Conservation (phyloP, 2,329 filamentous ascomycete species). For the Fusarium albosuccineum region DNA sequence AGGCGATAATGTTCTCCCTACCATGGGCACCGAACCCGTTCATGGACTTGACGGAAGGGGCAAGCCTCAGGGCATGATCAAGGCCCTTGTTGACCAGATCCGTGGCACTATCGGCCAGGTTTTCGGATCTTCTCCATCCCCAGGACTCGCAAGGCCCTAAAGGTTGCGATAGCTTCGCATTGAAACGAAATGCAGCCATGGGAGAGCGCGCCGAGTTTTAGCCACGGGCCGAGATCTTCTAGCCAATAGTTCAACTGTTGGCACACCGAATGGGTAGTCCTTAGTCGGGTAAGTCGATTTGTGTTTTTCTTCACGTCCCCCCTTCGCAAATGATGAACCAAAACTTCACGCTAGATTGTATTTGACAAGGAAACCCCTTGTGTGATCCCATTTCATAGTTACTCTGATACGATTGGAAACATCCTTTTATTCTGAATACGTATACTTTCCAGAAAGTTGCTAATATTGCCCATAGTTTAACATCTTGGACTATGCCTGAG, state of each 20-base stretch:
- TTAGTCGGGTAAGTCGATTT: constrained; percentile 25
- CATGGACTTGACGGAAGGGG: constrained; percentile 61
- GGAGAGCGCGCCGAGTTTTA: background rate
- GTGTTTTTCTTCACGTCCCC: background rate
- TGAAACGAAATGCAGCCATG: background rate
- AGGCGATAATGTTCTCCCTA: constrained; percentile 93
- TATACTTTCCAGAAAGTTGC: constrained; percentile 20
- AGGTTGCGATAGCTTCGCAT: background rate
- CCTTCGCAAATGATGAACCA: constrained; percentile 54
- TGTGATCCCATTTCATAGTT: constrained; percentile 52
- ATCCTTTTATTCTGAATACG: background rate
- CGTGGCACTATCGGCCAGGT: constrained; percentile 66
- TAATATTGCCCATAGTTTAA: background rate
- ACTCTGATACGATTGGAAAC: constrained; percentile 43
- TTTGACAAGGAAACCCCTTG: constrained; percentile 55
- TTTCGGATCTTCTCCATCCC: constrained; percentile 45
- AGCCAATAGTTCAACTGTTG: background rate
- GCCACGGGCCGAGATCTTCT: background rate
- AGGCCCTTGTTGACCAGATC: constrained; percentile 72
- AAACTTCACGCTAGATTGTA: constrained; percentile 62
- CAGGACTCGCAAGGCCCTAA: constrained; percentile 44
- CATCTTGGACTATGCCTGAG: too few species aligned
- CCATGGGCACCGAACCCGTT: constrained; percentile 78
- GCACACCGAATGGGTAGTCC: fast-evolving
- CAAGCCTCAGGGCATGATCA: constrained; percentile 74